Conservation (phyloP, 495 filamentous ascomycete genomes). For the Glarea lozoyensis region DNA sequence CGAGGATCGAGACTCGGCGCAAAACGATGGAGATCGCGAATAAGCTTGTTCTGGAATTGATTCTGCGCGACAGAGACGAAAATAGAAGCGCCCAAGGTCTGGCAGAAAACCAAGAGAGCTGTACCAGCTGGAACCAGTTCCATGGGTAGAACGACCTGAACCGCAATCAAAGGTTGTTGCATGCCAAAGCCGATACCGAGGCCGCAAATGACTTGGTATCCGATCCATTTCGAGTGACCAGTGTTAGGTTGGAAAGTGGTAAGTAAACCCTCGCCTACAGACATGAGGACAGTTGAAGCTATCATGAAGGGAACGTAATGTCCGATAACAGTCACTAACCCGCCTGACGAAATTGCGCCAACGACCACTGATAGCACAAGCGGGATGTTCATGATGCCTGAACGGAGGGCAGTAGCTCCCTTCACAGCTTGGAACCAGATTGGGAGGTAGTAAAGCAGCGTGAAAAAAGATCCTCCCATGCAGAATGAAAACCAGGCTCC, state of each 20-base stretch:
- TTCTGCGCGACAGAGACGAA: slow-evolving; percentile 33
- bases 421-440: slow-evolving; percentile 88
- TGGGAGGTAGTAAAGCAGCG: slow-evolving; percentile 61
- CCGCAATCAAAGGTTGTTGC: slow-evolving; percentile 12
- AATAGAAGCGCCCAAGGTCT: slow-evolving; percentile 37
- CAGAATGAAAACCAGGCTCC: slow-evolving; percentile 43
- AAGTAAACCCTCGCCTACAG: slow-evolving; percentile 62
- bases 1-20: slow-evolving; percentile 33
- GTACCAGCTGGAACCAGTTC: slow-evolving; percentile 2
- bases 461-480: slow-evolving; percentile 55
- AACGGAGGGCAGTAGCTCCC: slow-evolving; percentile 48
- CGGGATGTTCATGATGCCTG: slow-evolving; percentile 70
- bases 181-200: slow-evolving; percentile 8
- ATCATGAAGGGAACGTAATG: slow-evolving; percentile 62
- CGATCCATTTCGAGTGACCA: slow-evolving; percentile 56
- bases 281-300: slow-evolving; percentile 42
- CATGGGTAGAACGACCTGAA: slow-evolving; percentile 3
- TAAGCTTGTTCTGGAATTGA: slow-evolving; percentile 35
- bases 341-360: slow-evolving; percentile 49
- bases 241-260: slow-evolving; percentile 53
- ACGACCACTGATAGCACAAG: slow-evolving; percentile 61
- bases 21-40: slow-evolving; percentile 21
- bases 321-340: slow-evolving; percentile 12
- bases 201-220: slow-evolving; percentile 34
- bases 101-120: slow-evolving; percentile 20